phyloP scores from a whole-genome alignment of 2,329 filamentous ascomycete genomes.

The Trichoderma citrinoviride region DNA sequence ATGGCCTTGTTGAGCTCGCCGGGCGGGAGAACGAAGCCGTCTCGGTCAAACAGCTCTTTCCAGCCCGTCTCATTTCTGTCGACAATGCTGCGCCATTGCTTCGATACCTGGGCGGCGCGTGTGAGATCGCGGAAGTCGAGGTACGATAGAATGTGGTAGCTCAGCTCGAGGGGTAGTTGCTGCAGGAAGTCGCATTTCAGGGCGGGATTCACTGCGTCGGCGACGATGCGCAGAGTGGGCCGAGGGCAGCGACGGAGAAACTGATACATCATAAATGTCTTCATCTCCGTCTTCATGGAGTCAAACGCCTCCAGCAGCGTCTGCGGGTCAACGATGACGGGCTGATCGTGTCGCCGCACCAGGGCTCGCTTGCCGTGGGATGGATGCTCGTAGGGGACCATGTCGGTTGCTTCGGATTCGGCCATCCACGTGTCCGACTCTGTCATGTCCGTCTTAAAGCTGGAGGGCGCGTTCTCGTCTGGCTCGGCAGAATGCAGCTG shows the following conservation, averaged over 20 bases:
- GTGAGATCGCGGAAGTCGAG: constrained; percentile 84
- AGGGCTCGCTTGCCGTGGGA: constrained; percentile 23
- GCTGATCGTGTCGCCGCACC: constrained; percentile 13
- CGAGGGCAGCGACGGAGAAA: constrained; percentile 84
- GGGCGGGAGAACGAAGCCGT: constrained; percentile 74
- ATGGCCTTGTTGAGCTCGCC: constrained; percentile 86
- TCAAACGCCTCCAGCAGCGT: constrained; percentile 88
- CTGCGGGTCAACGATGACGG: constrained; percentile 72
- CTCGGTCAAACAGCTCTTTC: constrained; percentile 85
- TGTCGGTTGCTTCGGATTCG: constrained; percentile 41
- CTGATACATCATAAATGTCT: constrained; percentile 96
- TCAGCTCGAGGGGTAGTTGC: constrained; percentile 80
- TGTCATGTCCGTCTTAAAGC: constrained; percentile 34
- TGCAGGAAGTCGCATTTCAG: constrained; percentile 91
- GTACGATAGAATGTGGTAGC: constrained; percentile 82
- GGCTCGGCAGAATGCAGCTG: constrained; percentile 50
- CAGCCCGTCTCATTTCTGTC: constrained; percentile 93
- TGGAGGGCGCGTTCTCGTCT: constrained; percentile 39
- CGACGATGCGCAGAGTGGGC: constrained; percentile 83
- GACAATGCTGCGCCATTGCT: constrained; percentile 85
- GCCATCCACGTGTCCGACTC: constrained; percentile 36
- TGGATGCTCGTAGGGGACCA: neutral
- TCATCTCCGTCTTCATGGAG: constrained; percentile 84
- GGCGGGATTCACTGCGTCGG: constrained; percentile 87
- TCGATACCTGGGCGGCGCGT: constrained; percentile 87